Conservation (phyloP, 2,329 filamentous ascomycete species). For the Mycosphaerella sp. region DNA sequence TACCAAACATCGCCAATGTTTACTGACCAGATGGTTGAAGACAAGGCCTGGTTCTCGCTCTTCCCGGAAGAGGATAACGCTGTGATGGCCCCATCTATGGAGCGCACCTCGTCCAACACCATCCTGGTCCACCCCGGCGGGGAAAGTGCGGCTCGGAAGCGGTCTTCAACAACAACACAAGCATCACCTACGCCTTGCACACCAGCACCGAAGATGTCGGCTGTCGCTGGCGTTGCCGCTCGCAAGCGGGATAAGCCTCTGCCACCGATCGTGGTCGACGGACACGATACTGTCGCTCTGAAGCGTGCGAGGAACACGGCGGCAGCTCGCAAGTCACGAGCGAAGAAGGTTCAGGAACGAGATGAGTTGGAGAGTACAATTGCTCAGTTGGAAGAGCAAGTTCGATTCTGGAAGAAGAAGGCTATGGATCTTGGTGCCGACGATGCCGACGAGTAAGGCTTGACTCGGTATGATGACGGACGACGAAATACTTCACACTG, state of each 20-base stretch:
- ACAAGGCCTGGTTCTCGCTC: constrained; percentile 63
- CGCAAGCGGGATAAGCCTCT: constrained; percentile 76
- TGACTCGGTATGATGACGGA: neutral
- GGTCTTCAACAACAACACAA: constrained; percentile 26
- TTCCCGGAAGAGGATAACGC: constrained; percentile 52
- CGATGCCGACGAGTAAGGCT: constrained; percentile 11
- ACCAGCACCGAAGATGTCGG: constrained; percentile 54
- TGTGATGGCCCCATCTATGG: constrained; percentile 32
- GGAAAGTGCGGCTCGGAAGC: constrained; percentile 30
- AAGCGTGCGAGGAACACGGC: constrained; percentile 93
- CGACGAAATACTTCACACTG: neutral
- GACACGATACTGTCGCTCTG: constrained; percentile 66
- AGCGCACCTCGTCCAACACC: constrained; percentile 37
- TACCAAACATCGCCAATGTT: constrained; percentile 77
- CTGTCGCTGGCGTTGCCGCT: constrained; percentile 60
- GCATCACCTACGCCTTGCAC: constrained; percentile 35
- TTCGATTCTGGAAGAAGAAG: constrained; percentile 32
- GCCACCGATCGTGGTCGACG: constrained; percentile 70
- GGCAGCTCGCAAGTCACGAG: constrained; percentile 86
- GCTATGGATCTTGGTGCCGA: constrained; percentile 16
- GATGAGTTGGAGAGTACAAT: constrained; percentile 70
- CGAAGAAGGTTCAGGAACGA: constrained; percentile 72
- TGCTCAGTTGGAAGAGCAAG: constrained; percentile 40
- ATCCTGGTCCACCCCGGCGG: constrained; percentile 36
- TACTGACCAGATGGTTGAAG: constrained; percentile 50